Evolutionary conservation across 139 green algal genomes (phyloP), one percentile per base, ranked within the genome.

Genomic region (Monoraphidium neglectum): DNA sequence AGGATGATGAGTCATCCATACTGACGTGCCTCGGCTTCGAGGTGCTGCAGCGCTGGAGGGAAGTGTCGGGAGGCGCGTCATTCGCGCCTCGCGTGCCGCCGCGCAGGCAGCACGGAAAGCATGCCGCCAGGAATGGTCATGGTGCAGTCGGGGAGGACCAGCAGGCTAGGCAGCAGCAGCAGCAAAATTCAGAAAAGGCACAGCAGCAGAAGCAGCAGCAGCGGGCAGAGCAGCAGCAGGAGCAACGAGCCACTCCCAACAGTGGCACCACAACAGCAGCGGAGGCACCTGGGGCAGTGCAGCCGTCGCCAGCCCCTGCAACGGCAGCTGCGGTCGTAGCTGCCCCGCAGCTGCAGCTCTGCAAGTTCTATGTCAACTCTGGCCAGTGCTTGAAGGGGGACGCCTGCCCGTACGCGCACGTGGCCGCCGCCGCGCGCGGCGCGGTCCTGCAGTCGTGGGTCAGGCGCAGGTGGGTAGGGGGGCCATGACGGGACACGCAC

Each of bases 281-380:
- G 64, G 16, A n/a, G n/a, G 21, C 0, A 4, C 49, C 32, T 4
- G 2, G 15, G 12, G 4, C 32, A 8, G 10, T 5, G 32, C 66
- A 74, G 68, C 60, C 32, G 12, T 38, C 72, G 13, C 47, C 6
- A n/a, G 36, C 35, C 68, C 30, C 59, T 23, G 6, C 36, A 56
- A 8, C 49, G 47, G 28, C 37, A 21, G 30, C 4, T 21, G 72
- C 46, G 62, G 60, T 18, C 49, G 60, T 43, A 40, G 30, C 71
- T 37, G 30, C 16, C 38, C 43, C 60, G 40, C 0, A 75, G 37
- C 6, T 23, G 51, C 54, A 32, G 24, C 12, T 26, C 10, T 15
- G n/a, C 28, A 26, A 46, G 76, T 89, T 83, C 65, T 93, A 71
- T 63, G 26, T 87, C 3, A 90, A 90, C 76, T 87, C 71, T 4